A percentile compares a stretch with the other conserved stretches of the same genome.
Conservation (phyloP, 371 early-diverging fungal genomes). For the Coemansia sp. region DNA sequence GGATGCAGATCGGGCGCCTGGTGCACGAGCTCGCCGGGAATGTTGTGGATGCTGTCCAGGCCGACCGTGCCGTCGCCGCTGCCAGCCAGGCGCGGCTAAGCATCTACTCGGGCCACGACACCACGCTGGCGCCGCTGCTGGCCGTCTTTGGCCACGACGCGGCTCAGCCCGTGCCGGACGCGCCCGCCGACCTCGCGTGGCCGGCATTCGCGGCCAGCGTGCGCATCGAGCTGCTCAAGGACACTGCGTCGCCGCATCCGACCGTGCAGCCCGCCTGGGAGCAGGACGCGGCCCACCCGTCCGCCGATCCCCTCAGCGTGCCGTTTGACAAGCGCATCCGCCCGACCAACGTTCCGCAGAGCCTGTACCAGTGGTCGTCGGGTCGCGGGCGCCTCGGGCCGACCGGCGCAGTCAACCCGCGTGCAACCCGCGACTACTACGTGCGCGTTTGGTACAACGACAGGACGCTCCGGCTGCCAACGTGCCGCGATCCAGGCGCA, state of each 20-base stretch:
- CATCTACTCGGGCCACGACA: constrained; percentile 78
- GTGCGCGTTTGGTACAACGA: constrained; percentile 75
- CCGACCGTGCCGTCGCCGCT: constrained; percentile 20
- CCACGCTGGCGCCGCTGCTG: constrained; percentile 69
- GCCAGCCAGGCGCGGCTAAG: constrained; percentile 22
- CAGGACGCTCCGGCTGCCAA: constrained; percentile 59
- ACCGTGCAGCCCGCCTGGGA: constrained; percentile 39
- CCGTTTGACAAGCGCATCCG: constrained; percentile 31
- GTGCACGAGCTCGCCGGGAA: constrained; percentile 33
- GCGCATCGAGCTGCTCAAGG: constrained; percentile 69
- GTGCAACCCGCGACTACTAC: constrained; percentile 55
- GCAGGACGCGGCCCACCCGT: constrained; percentile 19
- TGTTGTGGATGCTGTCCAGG: constrained; percentile 24
- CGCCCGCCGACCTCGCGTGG: constrained; percentile 46
- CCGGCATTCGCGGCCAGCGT: constrained; percentile 59
- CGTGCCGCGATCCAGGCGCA: constrained; percentile 58
- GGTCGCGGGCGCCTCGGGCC: neutral
- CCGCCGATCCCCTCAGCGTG: constrained; percentile 19
- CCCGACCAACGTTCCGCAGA: constrained; percentile 30
- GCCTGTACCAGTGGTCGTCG: constrained; percentile 34
- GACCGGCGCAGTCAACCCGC: constrained; percentile 18
- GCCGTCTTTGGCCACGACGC: constrained; percentile 55
- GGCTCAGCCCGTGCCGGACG: constrained; percentile 21
- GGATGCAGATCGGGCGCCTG: constrained; percentile 35
- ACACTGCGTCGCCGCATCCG: constrained; percentile 36